A percentile compares a stretch with the other conserved stretches of the same genome.
phyloP scores from a whole-genome alignment of 495 filamentous ascomycete genomes.

The Neurospora sp. region DNA sequence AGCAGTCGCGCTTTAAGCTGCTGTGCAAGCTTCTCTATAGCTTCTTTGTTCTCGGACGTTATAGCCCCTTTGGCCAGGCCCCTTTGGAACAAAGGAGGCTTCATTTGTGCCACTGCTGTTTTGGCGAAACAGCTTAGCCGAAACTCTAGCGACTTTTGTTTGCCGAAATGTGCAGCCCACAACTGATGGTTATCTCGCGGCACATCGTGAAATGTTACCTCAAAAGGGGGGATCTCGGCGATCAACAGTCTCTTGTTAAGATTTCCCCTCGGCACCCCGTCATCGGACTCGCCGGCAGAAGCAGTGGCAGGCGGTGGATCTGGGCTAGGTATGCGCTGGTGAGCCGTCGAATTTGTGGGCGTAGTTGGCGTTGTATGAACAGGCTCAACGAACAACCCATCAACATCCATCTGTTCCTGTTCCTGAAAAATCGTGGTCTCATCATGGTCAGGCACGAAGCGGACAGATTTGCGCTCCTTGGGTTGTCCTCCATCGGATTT shows the following conservation, averaged over 20 bases:
- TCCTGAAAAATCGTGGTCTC: conserved; percentile 9
- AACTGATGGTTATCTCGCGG: conserved; percentile 13
- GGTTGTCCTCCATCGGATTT: background rate
- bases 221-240: conserved; percentile 10
- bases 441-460: conserved; percentile 23
- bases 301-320: conserved; percentile 10
- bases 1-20: conserved; percentile 20
- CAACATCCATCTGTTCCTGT: conserved; percentile 18
- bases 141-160: conserved; percentile 22
- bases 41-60: conserved; percentile 5
- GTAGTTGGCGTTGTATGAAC: background rate
- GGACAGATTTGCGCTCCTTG: conserved; percentile 31
- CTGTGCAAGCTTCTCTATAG: conserved; percentile 19
- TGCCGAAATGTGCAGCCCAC: conserved; percentile 29
- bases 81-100: background rate
- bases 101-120: conserved; percentile 10
- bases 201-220: conserved; percentile 24
- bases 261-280: conserved; percentile 10
- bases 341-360: background rate
- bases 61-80: conserved; percentile 12
- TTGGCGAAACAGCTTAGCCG: conserved; percentile 20
- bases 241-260: conserved; percentile 20
- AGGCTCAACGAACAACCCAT: background rate
- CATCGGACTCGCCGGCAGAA: background rate
- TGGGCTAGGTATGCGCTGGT: conserved; percentile 7